Base-by-base conservation (phyloP, 2,329 filamentous ascomycete species). In the Xylariaceae sp. region DNA sequence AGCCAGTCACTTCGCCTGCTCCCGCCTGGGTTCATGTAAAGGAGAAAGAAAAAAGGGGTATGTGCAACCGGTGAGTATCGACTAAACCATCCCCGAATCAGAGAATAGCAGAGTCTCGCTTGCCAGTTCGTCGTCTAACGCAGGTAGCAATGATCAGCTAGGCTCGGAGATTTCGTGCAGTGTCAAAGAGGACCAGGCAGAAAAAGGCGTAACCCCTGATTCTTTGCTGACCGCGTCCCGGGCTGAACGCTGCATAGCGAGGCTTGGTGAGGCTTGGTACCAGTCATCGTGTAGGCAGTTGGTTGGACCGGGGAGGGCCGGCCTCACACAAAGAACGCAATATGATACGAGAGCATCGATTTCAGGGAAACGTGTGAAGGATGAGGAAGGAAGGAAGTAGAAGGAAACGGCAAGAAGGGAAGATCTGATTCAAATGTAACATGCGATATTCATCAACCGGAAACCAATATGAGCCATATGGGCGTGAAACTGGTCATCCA, bases 281-380 rank as follows among this genome's bases (percentile, higher is more conserved):
- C 55, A 57, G 57, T 54, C 56, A 57, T 60, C 62, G 62, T 62
- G 60, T 64, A 57, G 35, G 13, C 41, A 62, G 15, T 41, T 63
- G 58, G 62, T 64, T 64, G 58, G 53, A 11, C 53, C 48, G 51
- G 51, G 56, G 60, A 52, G 11, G 45, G 51, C 57, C 57, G 51
- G 45, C 45, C 55, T 57, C 52, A 50, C 60, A 61, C 48, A 59
- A 50, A 37, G 53, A 56, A 51, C 51, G 58, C 53, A 55, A 47
- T 60, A 64, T 48, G 45, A 60, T 55, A 60, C 48, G 58, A 54
- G 37, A 57, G 53, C 45, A 50, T 60, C 58, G 54, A 56, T 48
- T 52, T n/a, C 44, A 47, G 50, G 45, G 23, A 9, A 56, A 44
- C 34, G 30, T 47, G 41, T 37, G 15, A 13, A 54, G 41, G 58